Evolutionary conservation across 2,329 filamentous ascomycete genomes (phyloP).

Genomic region (Cladosporium phlei): DNA sequence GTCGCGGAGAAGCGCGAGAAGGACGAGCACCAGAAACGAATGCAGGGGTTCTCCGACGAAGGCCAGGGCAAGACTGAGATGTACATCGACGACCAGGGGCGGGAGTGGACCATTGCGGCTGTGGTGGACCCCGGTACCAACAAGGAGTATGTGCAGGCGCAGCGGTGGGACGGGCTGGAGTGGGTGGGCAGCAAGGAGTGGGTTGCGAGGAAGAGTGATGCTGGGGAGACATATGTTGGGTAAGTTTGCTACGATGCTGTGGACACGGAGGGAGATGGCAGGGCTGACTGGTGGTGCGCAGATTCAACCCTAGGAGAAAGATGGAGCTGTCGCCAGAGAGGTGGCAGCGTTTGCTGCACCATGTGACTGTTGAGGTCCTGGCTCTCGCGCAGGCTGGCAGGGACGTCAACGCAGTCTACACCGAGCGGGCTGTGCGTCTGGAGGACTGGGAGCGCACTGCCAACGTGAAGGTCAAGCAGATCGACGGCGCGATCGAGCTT

Average conservation of each 20-base stretch:
- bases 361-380: slow-evolving; percentile 54
- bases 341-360: slow-evolving; percentile 44
- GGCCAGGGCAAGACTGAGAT: slow-evolving; percentile 12
- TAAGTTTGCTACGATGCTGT: slow-evolving; percentile 17
- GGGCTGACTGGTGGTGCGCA: slow-evolving; percentile 16
- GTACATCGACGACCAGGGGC: slow-evolving; percentile 15
- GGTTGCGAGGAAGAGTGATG: slow-evolving; percentile 32
- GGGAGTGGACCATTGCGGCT: slow-evolving; percentile 23
- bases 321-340: slow-evolving; percentile 34
- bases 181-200: slow-evolving; percentile 49
- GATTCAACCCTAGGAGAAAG: slow-evolving; percentile 37
- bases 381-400: slow-evolving; percentile 44
- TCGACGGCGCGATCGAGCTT: slow-evolving; percentile 10
- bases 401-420: slow-evolving; percentile 29
- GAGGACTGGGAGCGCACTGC: slow-evolving; percentile 17
- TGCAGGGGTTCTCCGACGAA: slow-evolving; percentile 10
- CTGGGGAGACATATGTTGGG: slow-evolving; percentile 35
- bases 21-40: slow-evolving; percentile 16
- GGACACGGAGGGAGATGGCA: not conserved
- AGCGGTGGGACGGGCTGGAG: slow-evolving; percentile 50
- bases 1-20: slow-evolving; percentile 17
- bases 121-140: slow-evolving; percentile 21
- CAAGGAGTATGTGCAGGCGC: slow-evolving; percentile 42
- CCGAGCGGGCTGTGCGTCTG: slow-evolving; percentile 19
- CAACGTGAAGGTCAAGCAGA: slow-evolving; percentile 6